Evolutionary conservation across 2,329 filamentous ascomycete species (phyloP), one percentile per base, ranked within the genome.

Genomic region (Cladorrhinum sp.): DNA sequence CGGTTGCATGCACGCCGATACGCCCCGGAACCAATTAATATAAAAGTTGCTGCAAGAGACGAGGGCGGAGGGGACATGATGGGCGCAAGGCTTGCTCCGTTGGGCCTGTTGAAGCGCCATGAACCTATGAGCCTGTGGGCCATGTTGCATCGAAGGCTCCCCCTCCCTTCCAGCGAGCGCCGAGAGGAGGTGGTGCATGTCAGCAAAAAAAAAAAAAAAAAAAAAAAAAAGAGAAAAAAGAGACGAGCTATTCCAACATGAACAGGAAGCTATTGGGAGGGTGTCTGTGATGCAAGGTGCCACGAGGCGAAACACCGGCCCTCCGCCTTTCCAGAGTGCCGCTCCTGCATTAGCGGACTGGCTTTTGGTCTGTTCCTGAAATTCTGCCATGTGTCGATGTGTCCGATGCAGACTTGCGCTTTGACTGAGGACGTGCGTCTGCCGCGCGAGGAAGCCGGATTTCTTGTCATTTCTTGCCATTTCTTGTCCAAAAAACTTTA

Each of bases 321-420:
- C 18, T 24, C 52, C 42, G 16, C 51, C 61, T 46, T 18, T 66
- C 51, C 18, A 59, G 61, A 59, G 55, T 63, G 63, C 66, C 64
- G 65, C 63, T 62, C 63, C 57, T 65, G 66, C 67, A 67, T 66
- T 66, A 67, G 63, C 57, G 63, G 62, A 57, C 51, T 61, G 42
- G 14, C 50, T 21, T 24, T 59, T 59, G n/a, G 55, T 33, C 55
- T 58, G 66, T 68, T 62, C 66, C 66, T 68, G 65, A 68, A 65
- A 62, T 60, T 60, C 59, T 39, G 54, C 58, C 61, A 62, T 65
- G 65, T 49, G 56, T 28, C 14, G 46, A 50, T 57, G 52, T 36
- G 54, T 21, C 46, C 48, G 36, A 62, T 64, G 62, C 61, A 63
- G 23, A 52, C 14, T 4, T 12, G 18, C 60, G 64, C 59, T 61